A percentile compares a stretch with the other conserved stretches of the same genome.
These are phyloP conservation scores for Mrakia gelida DNA, from an alignment of 768 basidiomycete genomes.

Conservation along the genomic window DNA sequence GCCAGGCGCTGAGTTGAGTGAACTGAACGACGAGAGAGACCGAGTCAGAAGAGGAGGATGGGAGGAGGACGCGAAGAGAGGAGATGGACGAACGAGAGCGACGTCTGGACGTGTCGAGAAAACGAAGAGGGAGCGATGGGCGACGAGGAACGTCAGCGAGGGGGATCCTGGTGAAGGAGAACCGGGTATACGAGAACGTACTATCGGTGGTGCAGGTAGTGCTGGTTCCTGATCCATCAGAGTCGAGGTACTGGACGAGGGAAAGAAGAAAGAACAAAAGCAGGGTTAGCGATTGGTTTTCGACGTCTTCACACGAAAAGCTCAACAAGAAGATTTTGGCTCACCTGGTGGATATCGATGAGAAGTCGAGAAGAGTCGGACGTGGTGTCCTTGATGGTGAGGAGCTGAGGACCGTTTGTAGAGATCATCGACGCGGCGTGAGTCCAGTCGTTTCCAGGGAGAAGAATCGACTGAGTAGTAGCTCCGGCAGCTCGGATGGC, in stretches of 20 bases:
- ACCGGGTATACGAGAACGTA: neutral
- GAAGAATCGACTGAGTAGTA: slow-evolving; percentile 55
- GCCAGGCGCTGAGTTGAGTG: slow-evolving; percentile 49
- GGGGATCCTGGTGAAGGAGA: no score
- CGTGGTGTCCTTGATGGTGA: slow-evolving; percentile 17
- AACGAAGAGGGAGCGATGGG: no score
- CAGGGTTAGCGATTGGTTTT: no score
- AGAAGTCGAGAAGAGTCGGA: slow-evolving; percentile 8
- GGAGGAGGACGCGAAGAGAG: slow-evolving; percentile 25
- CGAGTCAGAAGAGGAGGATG: slow-evolving; percentile 37
- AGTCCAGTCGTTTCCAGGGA: slow-evolving; percentile 59
- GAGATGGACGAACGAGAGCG: neutral
- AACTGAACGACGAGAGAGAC: slow-evolving; percentile 32
- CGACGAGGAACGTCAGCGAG: no score
- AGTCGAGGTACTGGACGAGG: slow-evolving; percentile 52
- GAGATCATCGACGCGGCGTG: slow-evolving; percentile 39
- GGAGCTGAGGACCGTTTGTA: slow-evolving; percentile 2
- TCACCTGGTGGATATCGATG: slow-evolving; percentile 55
- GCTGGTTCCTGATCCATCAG: slow-evolving; percentile 52
- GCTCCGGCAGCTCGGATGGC: slow-evolving; percentile 57
- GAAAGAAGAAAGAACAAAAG: no score
- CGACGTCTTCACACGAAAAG: no score
- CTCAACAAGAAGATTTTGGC: no score
- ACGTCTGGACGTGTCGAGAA: no score
- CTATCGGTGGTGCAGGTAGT: slow-evolving; percentile 54